phyloP scores from a whole-genome alignment of 1,284 basidiomycete species.

The Baeospora myosura region DNA sequence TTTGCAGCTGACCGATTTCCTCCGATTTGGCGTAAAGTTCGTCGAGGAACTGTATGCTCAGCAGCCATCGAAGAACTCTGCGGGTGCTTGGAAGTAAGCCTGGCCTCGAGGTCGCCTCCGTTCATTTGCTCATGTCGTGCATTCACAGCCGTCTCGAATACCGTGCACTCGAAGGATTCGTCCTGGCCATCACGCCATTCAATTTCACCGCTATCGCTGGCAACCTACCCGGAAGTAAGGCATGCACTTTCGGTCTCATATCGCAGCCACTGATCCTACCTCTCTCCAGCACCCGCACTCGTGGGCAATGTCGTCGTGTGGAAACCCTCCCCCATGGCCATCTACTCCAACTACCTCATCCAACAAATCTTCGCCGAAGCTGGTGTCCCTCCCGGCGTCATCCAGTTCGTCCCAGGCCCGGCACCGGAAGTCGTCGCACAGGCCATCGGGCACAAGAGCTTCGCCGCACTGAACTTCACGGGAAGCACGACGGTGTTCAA shows the following conservation, averaged over 20 bases:
- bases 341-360: conserved; percentile 91
- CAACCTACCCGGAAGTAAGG: conserved; percentile 73
- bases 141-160: conserved; percentile 81
- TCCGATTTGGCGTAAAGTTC: conserved; percentile 94
- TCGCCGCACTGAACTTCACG: conserved; percentile 94
- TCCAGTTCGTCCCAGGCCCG: conserved; percentile 93
- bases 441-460: conserved; percentile 72
- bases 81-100: conserved; percentile 90
- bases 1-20: conserved; percentile 81
- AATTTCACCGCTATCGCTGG: conserved; percentile 98
- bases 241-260: neutral
- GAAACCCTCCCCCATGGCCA: conserved; percentile 96
- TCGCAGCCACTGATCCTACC: conserved; percentile 5
- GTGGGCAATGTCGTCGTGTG: conserved; percentile 95
- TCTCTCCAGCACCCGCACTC: conserved; percentile 69
- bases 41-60: conserved; percentile 91
- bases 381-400: conserved; percentile 88
- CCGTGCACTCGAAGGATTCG: conserved; percentile 94
- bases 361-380: conserved; percentile 93
- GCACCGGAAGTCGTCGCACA: conserved; percentile 78
- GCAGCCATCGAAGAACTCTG: conserved; percentile 83
- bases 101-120: neutral
- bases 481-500: conserved; percentile 94
- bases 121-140: conserved; percentile 12
- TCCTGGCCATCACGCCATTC: conserved; percentile 95